Evolutionary conservation across 208 protist species (phyloP).

Genomic region (Trypanosoma scelopori): DNA sequence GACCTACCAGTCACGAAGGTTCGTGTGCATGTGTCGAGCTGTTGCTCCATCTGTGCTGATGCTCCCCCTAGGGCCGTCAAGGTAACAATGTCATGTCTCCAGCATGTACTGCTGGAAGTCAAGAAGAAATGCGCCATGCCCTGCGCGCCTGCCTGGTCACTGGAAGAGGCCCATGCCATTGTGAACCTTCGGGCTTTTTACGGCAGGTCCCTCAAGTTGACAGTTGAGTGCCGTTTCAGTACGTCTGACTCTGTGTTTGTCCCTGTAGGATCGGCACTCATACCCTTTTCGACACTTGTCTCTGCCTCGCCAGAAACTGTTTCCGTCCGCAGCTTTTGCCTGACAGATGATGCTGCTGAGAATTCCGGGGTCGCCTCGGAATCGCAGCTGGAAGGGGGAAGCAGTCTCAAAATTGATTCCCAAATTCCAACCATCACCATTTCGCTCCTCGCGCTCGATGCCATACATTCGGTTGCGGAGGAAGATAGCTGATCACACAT

Average conservation of each 20-base stretch:
- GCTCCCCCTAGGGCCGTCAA: slow-evolving; percentile 41
- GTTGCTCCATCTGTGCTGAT: slow-evolving; percentile 41
- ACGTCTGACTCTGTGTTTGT: not conserved
- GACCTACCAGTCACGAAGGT: slow-evolving; percentile 37
- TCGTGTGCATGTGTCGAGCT: slow-evolving; percentile 57
- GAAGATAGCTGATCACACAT: not conserved
- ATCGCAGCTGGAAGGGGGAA: not conserved
- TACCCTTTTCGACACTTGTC: slow-evolving; percentile 27
- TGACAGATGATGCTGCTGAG: not conserved
- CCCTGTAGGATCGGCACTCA: slow-evolving; percentile 13
- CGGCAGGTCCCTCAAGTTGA: slow-evolving; percentile 13
- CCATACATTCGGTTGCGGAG: not conserved
- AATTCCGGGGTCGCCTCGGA: not conserved
- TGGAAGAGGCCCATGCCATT: slow-evolving; percentile 41
- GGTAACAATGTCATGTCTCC: slow-evolving; percentile 39
- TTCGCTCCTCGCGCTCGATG: slow-evolving; percentile 39
- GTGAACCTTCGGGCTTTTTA: slow-evolving; percentile 35
- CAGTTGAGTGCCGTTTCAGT: slow-evolving; percentile 5
- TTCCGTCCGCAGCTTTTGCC: slow-evolving; percentile 23
- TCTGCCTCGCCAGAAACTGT: slow-evolving; percentile 16
- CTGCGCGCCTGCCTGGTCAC: slow-evolving; percentile 44
- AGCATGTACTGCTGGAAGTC: slow-evolving; percentile 41
- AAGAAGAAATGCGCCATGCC: slow-evolving; percentile 32
- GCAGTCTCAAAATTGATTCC: slow-evolving; percentile 6
- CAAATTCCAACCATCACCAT: slow-evolving; percentile 40